Percentiles rank a stretch among this genome's conserved stretches.
phyloP scores from a whole-genome alignment of 345 rosid genomes.

The Gossypium raimondii region DNA sequence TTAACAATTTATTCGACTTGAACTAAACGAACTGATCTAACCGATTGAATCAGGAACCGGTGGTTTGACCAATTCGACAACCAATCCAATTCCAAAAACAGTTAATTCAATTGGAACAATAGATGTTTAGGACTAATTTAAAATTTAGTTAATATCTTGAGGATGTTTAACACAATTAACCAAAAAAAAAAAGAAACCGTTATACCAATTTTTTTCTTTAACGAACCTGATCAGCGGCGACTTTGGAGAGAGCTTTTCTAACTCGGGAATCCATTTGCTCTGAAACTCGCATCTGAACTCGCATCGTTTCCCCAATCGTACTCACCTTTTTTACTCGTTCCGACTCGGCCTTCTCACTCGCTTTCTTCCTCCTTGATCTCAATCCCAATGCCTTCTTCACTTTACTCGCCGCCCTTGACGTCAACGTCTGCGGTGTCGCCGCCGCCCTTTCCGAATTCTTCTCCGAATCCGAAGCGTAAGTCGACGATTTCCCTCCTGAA shows the following conservation, averaged over 20 bases:
- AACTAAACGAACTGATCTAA: too few species aligned
- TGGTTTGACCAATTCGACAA: too few species aligned
- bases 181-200: neutral
- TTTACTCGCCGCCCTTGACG: conserved; percentile 77
- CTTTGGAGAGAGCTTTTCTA: conserved; percentile 73
- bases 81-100: too few species aligned
- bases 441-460: conserved; percentile 24
- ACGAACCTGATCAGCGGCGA: conserved; percentile 80
- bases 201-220: neutral
- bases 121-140: neutral
- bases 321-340: conserved; percentile 44
- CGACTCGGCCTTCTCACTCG: conserved; percentile 31
- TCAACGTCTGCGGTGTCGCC: conserved; percentile 36
- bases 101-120: too few species aligned
- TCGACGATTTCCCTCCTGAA: conserved; percentile 59
- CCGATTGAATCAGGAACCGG: too few species aligned
- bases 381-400: conserved; percentile 91
- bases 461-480: conserved; percentile 52
- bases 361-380: conserved; percentile 44
- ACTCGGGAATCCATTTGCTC: conserved; percentile 80
- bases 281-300: conserved; percentile 74
- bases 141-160: neutral
- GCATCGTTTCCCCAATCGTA: conserved; percentile 74
- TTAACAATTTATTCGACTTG: too few species aligned
- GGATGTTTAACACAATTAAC: neutral